Base-by-base conservation (phyloP, 495 filamentous ascomycete genomes). In the Xylaria nigripes region DNA sequence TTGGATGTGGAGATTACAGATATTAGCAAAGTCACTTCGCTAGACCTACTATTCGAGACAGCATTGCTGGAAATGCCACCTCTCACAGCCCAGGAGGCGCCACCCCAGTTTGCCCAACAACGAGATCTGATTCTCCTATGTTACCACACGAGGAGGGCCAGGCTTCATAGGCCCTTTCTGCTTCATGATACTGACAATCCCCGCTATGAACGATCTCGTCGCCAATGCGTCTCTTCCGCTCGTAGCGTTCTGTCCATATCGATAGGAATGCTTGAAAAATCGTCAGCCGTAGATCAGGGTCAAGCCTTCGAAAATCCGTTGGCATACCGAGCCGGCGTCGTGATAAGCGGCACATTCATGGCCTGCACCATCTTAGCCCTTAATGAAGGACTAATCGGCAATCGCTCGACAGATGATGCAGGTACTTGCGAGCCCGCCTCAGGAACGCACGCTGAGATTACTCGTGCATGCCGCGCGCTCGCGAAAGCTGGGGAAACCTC, bases 111-210 rank as follows among this genome's bases (percentile, higher is more conserved):
- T 16, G 47, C n/a, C 15, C 19, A 59, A 2, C 55, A 63, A 45
- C 58, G 62, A 19, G 58, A 51, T 10, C 18, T 63, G 8, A 53
- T 61, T 34, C 50, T 54, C 0, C 46, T 68, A 1, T 45, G 54
- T 22, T 54, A 52, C 19, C 51, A 63, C 9, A 45, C 57, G 1
- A 48, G 65, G 1, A 54, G 62, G 6, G 65, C 62, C 0, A 56
- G 58, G 15, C 21, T 68, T 0, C 58, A 61, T 22, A 58, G 62
- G 29, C 60, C 62, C 10, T 68, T 68, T 29, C 53, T 65, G 18
- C 50, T 56, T 22, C 46, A 50, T 29, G 53, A 56, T 23, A 49
- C 46, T 2, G 29, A 50, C 9, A 40, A 56, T 9, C 27, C 38
- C 10, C 40, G 19, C 5, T 13, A 50, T 29, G 38, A 56, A 32